Base-by-base conservation (phyloP, 306 rosid genomes). In the Lablab purpureus region DNA sequence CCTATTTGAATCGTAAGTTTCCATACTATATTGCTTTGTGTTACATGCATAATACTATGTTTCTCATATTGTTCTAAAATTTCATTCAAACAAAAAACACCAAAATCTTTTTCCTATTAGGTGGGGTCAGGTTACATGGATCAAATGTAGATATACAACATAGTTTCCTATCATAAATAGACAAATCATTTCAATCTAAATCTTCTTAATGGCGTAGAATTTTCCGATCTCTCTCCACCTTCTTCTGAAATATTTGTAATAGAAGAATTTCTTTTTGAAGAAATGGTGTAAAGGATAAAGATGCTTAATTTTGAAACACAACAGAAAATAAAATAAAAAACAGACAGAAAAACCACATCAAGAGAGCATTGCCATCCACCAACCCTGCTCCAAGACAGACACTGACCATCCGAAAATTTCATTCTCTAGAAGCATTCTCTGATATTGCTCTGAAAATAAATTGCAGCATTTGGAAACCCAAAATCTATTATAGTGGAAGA, bases 1-100 rank as follows among this genome's bases (percentile, higher is more conserved):
- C 98, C 51, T 88, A 51, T 64, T 74, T 91, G 41, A 84, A 77
- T 59, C 92, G 98, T 91, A 81, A 84, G 95, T 83, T 80, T 23
- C 55, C 25, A 40, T 43, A 49, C 22, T 62, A 12, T 67, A 14
- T 41, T 30, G 43, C 43, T 18, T 21, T 50, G 13, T 19, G 7
- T 8, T 50, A 2, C 17, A n/a, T 55, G 52, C 32, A 28, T 30
- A 56, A 9, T n/a, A 19, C 36, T 28, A 36, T 5, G 50, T 47
- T 67, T 59, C 43, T 74, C 25, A 66, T 15, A 40, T 67, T 72
- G 46, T 36, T 76, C 8, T 4, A 58, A 41, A 41, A 23, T 28
- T 19, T 74, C 4, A 22, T 54, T 64, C 14, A 10, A 11, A 47
- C n/a, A 71, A 50, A 43, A 12, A 30, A 66, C 49, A 37, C 11